These are phyloP conservation scores for Chaetomium tenue DNA, from an alignment of 495 filamentous ascomycete genomes.

Conservation along the genomic window DNA sequence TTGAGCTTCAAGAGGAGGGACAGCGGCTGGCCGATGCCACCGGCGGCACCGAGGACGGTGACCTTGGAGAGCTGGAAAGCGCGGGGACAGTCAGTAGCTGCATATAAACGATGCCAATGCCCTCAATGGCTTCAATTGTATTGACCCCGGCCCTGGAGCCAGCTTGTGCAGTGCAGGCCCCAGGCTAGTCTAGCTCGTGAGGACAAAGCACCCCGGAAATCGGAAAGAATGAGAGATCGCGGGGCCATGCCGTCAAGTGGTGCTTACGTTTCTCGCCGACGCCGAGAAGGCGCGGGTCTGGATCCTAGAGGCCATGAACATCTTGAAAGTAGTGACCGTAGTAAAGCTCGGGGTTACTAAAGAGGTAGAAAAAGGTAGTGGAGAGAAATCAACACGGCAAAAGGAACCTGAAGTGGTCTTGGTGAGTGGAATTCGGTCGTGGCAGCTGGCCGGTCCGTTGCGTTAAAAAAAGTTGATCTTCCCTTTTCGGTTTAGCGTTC, in stretches of 20 bases:
- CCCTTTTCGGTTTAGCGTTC: conserved; percentile 26
- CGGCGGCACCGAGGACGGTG: conserved; percentile 89
- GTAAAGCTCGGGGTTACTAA: background rate
- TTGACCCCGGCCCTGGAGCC: background rate
- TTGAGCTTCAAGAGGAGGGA: conserved; percentile 98
- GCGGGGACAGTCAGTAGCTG: conserved; percentile 33
- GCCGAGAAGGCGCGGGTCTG: conserved; percentile 93
- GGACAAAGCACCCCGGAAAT: too few relatives aligned
- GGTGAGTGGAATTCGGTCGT: background rate
- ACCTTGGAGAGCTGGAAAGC: conserved; percentile 83
- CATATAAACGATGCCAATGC: conserved; percentile 9
- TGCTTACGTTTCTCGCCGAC: conserved; percentile 79
- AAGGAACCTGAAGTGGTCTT: conserved; percentile 10
- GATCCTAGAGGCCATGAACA: conserved; percentile 77
- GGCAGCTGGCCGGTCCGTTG: conserved; percentile 17
- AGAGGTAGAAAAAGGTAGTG: conserved; percentile 4
- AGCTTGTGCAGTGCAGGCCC: too few relatives aligned
- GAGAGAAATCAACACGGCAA: conserved; percentile 17
- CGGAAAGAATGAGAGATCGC: too few relatives aligned
- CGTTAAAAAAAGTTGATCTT: conserved; percentile 30
- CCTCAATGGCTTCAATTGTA: conserved; percentile 9
- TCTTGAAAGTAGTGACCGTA: conserved; percentile 45
- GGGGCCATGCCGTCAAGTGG: background rate
- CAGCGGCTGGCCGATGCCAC: conserved; percentile 97
- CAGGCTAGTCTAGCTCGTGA: too few relatives aligned